Evolutionary conservation across 106 monocot genomes (phyloP), one percentile per base, ranked within the genome.

Genomic region (Alisma plantagoaquatica): DNA sequence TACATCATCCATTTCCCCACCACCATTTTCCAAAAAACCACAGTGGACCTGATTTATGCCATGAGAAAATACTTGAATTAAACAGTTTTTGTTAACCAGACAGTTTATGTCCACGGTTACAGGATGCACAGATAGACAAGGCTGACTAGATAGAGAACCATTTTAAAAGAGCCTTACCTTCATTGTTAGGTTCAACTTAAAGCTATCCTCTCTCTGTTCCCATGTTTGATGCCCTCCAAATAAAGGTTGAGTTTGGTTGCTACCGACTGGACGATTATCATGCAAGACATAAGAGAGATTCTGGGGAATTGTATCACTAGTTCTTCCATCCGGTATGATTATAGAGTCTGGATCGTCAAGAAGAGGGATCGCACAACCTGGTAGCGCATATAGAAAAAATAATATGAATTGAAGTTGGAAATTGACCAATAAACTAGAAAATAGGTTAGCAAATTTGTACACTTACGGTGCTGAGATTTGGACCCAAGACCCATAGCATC

Each of bases 141-240:
- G 35, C 35, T 38, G 14, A 38, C 14, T 38, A 38, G 14, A 38
- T 7, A 14, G 35, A 14, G 14, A 14, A 38, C 14, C 6, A 38
- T 7, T 38, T 38, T 38, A 7, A 38, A 14, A n/a, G 35, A 14
- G 35, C 6, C 35, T 38, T 14, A 85, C 96, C 89, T 89, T 89
- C 96, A 98, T 98, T 7, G 56, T 76, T 73, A n/a, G 51, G 53
- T 76, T 89, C 55, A 98, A 46, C 43, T 89, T 89, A 48, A 85
- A 98, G 28, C 81, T 89, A 18, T 98, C 67, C 30, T 98, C 84
- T 53, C 96, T 81, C 33, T 98, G 65, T 48, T 56, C 47, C 96
- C 96, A 98, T 51, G 65, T 90, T 63, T 85, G 89, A 67, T 82
- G 81, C 26, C 96, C 96, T 38, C 96, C 96, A 74, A 98, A 98